Conservation (phyloP, 345 rosid species). For the Populus alba region DNA sequence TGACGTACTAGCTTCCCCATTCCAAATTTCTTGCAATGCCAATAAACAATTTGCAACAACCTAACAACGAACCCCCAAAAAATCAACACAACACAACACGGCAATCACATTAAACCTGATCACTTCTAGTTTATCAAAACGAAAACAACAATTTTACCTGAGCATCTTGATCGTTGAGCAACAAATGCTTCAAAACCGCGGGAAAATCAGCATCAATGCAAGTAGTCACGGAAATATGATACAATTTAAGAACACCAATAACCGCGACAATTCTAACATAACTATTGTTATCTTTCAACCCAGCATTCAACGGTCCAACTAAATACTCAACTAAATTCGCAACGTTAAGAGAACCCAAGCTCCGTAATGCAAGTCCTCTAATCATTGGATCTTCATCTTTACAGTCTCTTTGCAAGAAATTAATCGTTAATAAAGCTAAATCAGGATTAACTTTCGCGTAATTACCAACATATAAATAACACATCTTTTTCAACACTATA, state of each 20-base stretch:
- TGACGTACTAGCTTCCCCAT: slow-evolving; percentile 71
- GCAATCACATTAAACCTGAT: background rate
- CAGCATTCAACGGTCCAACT: slow-evolving; percentile 87
- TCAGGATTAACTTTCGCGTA: slow-evolving; percentile 96
- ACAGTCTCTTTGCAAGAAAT: slow-evolving; percentile 96
- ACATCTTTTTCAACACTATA: slow-evolving; percentile 97
- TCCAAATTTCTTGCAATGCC: slow-evolving; percentile 96
- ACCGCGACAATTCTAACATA: slow-evolving; percentile 91
- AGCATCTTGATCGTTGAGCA: slow-evolving; percentile 80
- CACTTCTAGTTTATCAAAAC: background rate
- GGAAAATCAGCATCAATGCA: slow-evolving; percentile 91
- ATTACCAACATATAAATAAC: slow-evolving; percentile 93
- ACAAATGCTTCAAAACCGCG: slow-evolving; percentile 67
- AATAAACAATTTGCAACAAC: slow-evolving; percentile 88
- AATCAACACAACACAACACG: background rate
- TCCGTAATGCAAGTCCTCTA: slow-evolving; percentile 90
- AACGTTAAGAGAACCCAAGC: slow-evolving; percentile 83
- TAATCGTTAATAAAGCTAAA: slow-evolving; percentile 83
- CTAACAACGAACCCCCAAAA: slow-evolving; percentile 31
- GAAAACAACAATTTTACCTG: slow-evolving; percentile 51
- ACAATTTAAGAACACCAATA: slow-evolving; percentile 80
- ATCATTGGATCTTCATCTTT: slow-evolving; percentile 95
- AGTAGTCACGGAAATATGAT: slow-evolving; percentile 81
- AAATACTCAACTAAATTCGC: slow-evolving; percentile 92
- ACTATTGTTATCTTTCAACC: slow-evolving; percentile 75